Evolutionary conservation across 139 green algal genomes (phyloP), one percentile per base, ranked within the genome.

Genomic region (Auxenochlorella pyrenoidosa): DNA sequence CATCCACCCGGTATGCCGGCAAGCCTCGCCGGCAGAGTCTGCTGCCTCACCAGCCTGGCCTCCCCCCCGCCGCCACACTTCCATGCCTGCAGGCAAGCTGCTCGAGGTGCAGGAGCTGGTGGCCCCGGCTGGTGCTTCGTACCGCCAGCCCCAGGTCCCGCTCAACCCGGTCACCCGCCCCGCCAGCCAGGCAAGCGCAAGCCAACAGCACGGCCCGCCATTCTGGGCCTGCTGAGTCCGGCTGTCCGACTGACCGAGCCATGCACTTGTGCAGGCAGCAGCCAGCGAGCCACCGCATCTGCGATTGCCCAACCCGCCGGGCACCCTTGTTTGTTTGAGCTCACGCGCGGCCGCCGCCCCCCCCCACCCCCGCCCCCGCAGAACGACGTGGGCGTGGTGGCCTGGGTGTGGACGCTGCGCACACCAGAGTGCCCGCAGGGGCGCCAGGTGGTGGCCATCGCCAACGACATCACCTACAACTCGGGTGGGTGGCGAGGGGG

Each of bases 391-490:
- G 97, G 96, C 81, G 98, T 99, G 91, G 95, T 99, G 16, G 96
- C 93, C 30, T 99, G 97, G 97, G 77, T 92, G 26, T 88, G 98
- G 71, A 96, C 92, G 1, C 91, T 99, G 72, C 85, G 90, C 60
- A 98, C 97, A 2, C 96, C 95, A 32, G 98, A 99, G 90, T 98
- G 92, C 88, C 95, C 96, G 19, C 91, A 95, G 81, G 96, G 94
- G 41, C 70, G 92, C 30, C 91, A 96, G 43, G 86, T 97, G 6
- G 91, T 99, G 5, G 96, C 97, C 19, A 93, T 99, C 24, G 96
- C 97, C 66, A 99, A 99, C 84, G 98, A 99, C 93, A 98, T 99
- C 89, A 99, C 98, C 5, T 94, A 93, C 93, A 93, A 95, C 84
- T 94, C 88, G 0, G 98, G 98, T 86, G 82, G 22, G 81, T 78